Percentiles rank a stretch among this genome's conserved stretches.
phyloP scores from a whole-genome alignment of 768 basidiomycete genomes.

The Lactifluus echinatus region DNA sequence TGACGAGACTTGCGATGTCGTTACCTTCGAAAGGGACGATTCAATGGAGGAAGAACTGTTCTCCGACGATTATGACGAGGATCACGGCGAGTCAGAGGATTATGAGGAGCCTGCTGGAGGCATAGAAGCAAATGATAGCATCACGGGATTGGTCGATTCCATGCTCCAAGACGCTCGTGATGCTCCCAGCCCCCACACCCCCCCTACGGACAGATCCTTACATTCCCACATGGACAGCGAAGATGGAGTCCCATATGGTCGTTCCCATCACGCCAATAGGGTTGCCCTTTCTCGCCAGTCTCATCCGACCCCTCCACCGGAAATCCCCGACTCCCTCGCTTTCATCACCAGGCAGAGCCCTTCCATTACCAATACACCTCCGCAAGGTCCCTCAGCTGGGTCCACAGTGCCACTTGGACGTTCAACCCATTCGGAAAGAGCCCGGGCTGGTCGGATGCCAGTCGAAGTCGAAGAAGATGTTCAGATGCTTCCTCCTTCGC shows the following conservation, averaged over 20 bases:
- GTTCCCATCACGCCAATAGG: constrained; percentile 52
- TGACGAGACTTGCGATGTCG: constrained; percentile 69
- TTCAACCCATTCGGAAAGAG: constrained; percentile 34
- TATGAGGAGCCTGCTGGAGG: constrained; percentile 16
- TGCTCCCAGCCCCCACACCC: constrained; percentile 36
- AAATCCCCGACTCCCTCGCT: constrained; percentile 3
- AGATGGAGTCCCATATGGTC: constrained; percentile 54
- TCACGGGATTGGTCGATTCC: constrained; percentile 64
- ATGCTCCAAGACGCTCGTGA: constrained; percentile 45
- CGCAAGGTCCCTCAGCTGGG: constrained; percentile 19
- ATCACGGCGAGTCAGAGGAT: constrained; percentile 14
- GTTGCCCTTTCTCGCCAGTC: constrained; percentile 33
- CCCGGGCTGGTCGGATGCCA: constrained; percentile 16
- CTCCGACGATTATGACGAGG: constrained; percentile 30
- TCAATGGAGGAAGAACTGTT: constrained; percentile 33
- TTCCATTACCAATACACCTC: constrained; percentile 20
- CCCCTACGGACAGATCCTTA: constrained; percentile 28
- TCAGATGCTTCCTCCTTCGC: constrained; percentile 41
- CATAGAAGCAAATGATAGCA: constrained; percentile 40
- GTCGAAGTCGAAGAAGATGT: constrained; percentile 34
- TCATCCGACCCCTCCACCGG: constrained; percentile 21
- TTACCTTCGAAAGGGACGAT: constrained; percentile 68
- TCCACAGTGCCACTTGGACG: constrained; percentile 30
- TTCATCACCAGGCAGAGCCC: constrained; percentile 9
- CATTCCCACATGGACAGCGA: constrained; percentile 55